Conservation (phyloP, 345 rosid genomes). For the Citrus unshiu region DNA sequence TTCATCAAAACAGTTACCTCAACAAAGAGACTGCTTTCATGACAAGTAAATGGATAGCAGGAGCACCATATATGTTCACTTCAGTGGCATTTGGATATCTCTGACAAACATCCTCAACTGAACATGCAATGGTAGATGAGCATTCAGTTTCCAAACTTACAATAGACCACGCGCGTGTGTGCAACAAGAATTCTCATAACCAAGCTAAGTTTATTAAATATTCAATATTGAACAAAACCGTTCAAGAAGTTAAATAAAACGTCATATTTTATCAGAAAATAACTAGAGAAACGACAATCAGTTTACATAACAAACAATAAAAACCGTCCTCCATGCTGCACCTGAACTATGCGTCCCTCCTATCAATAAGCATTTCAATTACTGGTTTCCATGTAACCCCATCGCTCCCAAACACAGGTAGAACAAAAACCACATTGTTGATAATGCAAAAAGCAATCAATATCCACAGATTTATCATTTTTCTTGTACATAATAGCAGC, state of each 20-base stretch:
- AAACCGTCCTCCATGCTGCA: background rate
- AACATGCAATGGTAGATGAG: constrained; percentile 12
- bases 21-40: constrained; percentile 68
- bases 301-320: background rate
- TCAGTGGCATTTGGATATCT: constrained; percentile 89
- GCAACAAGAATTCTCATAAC: background rate
- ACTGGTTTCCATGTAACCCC: background rate
- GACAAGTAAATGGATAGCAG: constrained; percentile 57
- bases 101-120: constrained; percentile 88
- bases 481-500: background rate
- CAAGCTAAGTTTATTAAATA: background rate
- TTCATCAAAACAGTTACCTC: constrained; percentile 35
- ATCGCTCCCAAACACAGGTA: background rate
- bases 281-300: background rate
- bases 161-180: background rate
- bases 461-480: background rate
- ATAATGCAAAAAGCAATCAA: background rate
- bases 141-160: background rate
- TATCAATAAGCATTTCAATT: background rate
- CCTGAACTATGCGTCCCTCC: background rate
- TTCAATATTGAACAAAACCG: background rate
- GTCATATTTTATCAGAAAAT: background rate
- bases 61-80: constrained; percentile 68
- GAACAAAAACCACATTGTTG: background rate
- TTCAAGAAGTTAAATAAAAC: background rate